Base-by-base conservation (phyloP, 1,139 yeast species). In the Protomyces macrosporus region DNA sequence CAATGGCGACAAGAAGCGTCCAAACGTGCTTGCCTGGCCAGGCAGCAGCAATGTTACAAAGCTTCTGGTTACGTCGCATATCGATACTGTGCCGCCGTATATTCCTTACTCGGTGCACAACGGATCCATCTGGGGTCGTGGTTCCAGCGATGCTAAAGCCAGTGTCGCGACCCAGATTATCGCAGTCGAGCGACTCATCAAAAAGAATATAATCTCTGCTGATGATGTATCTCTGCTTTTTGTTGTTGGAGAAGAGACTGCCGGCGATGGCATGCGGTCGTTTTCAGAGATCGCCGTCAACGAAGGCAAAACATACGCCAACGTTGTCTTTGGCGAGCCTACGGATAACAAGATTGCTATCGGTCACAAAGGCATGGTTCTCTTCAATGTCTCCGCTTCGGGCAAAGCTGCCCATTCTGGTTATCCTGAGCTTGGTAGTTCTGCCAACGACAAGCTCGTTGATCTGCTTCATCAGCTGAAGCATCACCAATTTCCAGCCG, bases 261-360 rank as follows among this genome's bases (percentile, higher is more conserved):
- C 80, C 50, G 90, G 90, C 14, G 62, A 58, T 16, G 62, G 62
- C 56, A 58, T 52, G 62, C 53, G 53, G 6, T 37, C 62, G 37
- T 58, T 58, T 23, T 58, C 62, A 14, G 48, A 51, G 16, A 34
- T 35, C 10, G 53, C 53, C 56, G 45, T 52, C 35, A 34, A 30
- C n/a, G 62, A 58, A 10, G 52, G 40, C 9, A 16, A 55, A 14
- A 40, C 40, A 7, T 86, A 89, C 88, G 82, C 82, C 5, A 70
- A 81, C 3, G 90, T 82, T 33, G 80, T 86, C 54, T 86, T 86
- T 73, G 90, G 90, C 12, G 91, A 86, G 71, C 90, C 91, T 23
- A 86, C 91, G 0, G 90, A 85, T 68, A 76, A 81, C 71, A 84
- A 84, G 70, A 77, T 86, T 33, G 89, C 88, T 1, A 82, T 82